Conservation (phyloP, 2,329 filamentous ascomycete genomes). For the Botryotinia calthae region DNA sequence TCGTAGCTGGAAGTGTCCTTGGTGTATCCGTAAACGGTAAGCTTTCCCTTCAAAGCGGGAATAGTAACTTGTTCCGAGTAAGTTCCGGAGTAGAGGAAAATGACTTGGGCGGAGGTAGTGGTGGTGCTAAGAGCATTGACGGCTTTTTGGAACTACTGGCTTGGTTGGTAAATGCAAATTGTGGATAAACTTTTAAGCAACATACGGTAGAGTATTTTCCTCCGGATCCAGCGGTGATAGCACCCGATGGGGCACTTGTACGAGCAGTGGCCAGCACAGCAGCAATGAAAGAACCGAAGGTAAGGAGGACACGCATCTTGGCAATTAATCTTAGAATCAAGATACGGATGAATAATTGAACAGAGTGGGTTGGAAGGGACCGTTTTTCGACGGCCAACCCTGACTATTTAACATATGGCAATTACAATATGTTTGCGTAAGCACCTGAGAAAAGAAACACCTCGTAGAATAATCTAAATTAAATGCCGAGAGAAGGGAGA, state of each 20-base stretch:
- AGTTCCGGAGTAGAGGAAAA: conserved; percentile 56
- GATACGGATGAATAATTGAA: not conserved
- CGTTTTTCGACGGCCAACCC: not conserved
- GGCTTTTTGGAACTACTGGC: conserved; percentile 45
- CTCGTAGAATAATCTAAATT: conserved; percentile 3
- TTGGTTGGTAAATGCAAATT: conserved; percentile 16
- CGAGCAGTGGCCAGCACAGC: conserved; percentile 37
- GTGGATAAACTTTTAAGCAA: not conserved
- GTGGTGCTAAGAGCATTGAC: conserved; percentile 50
- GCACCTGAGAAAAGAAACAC: not conserved
- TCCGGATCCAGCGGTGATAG: conserved; percentile 46
- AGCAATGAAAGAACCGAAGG: conserved; percentile 30
- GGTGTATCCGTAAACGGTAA: conserved; percentile 57
- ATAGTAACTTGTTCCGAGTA: conserved; percentile 59
- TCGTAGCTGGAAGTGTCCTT: conserved; percentile 46
- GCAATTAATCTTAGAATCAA: not conserved
- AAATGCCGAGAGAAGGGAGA: not conserved
- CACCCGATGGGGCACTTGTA: conserved; percentile 47
- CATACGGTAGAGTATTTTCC: conserved; percentile 46
- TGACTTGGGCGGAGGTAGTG: conserved; percentile 47
- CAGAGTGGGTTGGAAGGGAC: not conserved
- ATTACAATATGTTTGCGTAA: not conserved
- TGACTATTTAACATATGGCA: conserved; percentile 6
- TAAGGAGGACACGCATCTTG: conserved; percentile 34
- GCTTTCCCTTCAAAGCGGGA: conserved; percentile 44